Conservation (phyloP, 2,329 filamentous ascomycete species). For the Lasiodiplodia citricola region DNA sequence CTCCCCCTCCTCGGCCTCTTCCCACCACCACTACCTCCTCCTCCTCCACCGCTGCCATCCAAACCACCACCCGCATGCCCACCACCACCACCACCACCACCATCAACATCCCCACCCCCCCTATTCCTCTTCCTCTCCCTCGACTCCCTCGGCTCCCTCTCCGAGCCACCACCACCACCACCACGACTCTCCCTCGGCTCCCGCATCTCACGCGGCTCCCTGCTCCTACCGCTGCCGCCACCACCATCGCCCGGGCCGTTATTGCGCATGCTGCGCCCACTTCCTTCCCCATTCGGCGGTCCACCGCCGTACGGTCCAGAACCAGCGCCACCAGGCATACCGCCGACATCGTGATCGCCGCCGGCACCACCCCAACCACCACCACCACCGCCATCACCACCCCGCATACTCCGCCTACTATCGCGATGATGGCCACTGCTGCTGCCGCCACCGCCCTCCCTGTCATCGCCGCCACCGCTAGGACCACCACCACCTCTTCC, state of each 20-base stretch:
- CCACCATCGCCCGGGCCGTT: conserved; percentile 5
- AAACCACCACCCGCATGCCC: not conserved
- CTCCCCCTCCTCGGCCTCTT: conserved; percentile 12
- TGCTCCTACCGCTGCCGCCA: not conserved
- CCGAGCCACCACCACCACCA: not conserved
- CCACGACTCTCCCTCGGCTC: not conserved
- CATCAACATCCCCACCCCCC: conserved; percentile 2
- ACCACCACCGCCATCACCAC: not conserved
- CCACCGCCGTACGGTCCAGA: not conserved
- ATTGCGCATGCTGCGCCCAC: not conserved
- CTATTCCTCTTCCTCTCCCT: conserved; percentile 20
- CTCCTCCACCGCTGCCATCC: not conserved
- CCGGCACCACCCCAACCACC: not conserved
- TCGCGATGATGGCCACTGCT: not conserved
- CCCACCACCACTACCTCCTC: not conserved
- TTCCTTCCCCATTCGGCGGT: conserved; percentile 6
- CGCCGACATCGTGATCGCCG: not conserved
- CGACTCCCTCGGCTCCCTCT: conserved; percentile 8
- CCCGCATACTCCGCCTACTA: not conserved
- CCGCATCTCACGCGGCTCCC: conserved; percentile 5
- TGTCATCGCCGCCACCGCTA: not conserved
- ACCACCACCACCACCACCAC: not conserved
- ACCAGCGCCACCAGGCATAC: not conserved
- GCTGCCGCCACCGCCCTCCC: conserved; percentile 8
- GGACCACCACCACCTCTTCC: not conserved